A percentile compares a stretch with the other conserved stretches of the same genome.
These are phyloP conservation scores for Taiwanofungus camphoratus DNA, from an alignment of 1,284 basidiomycete species.

Conservation along the genomic window DNA sequence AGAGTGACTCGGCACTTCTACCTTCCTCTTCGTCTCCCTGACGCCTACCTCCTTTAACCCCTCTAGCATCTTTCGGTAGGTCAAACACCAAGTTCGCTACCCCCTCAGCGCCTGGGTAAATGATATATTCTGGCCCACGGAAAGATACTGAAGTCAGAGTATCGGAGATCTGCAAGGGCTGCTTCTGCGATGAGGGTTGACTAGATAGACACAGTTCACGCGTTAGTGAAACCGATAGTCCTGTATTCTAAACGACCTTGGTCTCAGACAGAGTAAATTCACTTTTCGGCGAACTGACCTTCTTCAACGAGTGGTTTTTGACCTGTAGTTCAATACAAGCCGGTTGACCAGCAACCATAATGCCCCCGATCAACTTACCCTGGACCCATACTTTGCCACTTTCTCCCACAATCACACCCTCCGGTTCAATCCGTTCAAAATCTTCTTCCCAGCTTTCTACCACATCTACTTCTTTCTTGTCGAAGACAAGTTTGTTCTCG, in stretches of 20 bases:
- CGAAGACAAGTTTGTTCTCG: conserved; percentile 58
- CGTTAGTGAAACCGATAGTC: conserved; percentile 51
- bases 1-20: conserved; percentile 44
- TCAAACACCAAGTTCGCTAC: conserved; percentile 72
- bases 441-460: conserved; percentile 48
- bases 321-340: conserved; percentile 69
- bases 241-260: conserved; percentile 46
- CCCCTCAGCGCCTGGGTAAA: conserved; percentile 66
- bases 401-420: conserved; percentile 63
- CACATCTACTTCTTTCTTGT: conserved; percentile 55
- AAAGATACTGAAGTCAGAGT: conserved; percentile 63
- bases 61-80: conserved; percentile 55
- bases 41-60: conserved; percentile 49
- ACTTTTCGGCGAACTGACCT: conserved; percentile 37
- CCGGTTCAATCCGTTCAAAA: conserved; percentile 34
- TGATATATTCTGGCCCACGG: conserved; percentile 63
- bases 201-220: conserved; percentile 54
- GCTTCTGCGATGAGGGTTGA: conserved; percentile 33
- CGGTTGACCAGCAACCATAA: conserved; percentile 60
- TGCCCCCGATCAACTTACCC: conserved; percentile 53
- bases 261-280: conserved; percentile 9
- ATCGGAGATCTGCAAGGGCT: conserved; percentile 56
- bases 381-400: conserved; percentile 74
- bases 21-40: conserved; percentile 30
- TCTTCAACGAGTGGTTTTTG: conserved; percentile 72